Base-by-base conservation (phyloP, 2,329 filamentous ascomycete species). In the Bimuria novae-zelandiae region DNA sequence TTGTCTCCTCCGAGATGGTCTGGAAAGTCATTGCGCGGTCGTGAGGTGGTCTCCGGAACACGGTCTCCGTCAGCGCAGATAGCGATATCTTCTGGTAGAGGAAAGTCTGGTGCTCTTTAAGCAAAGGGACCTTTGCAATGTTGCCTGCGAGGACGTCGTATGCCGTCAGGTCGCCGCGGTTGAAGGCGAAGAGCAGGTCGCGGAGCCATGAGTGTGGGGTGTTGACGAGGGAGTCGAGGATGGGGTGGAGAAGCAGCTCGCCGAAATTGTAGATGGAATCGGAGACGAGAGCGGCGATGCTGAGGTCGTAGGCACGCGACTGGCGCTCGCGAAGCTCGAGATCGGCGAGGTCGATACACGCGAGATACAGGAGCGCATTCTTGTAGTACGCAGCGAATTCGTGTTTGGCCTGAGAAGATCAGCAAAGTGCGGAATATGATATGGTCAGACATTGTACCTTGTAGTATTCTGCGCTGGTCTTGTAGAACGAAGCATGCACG, bases 181-280 rank as follows among this genome's bases (percentile, higher is more conserved):
- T 99, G 81, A 97, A 99, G 53, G 94, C 92, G 70, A 97, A 95
- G 40, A 99, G 86, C n/a, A 99, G 86, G 37, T 97, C 90, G 59
- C 92, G 89, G 59, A 99, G 84, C 94, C 94, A 99, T 46, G 86
- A 81, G 72, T 95, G 85, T 36, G 87, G 83, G 21, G 88, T 87
- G 65, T 87, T 85, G 68, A 81, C 81, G 47, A 99, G 84, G 17
- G 89, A 88, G 70, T 96, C 90, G 59, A 99, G 87, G 70, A 99
- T 96, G 3, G 94, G 94, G 74, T 99, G 94, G 63, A 99, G 84
- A 27, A 99, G 85, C n/a, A 99, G 87, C 80, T 99, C 94, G 75
- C 94, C 94, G 67, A 99, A 99, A 81, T 99, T 99, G 85, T 99
- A 97, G 79, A 97, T 99, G 67, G 86, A 90, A 69, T 93, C 90